Evolutionary conservation across 2,329 filamentous ascomycete genomes (phyloP), one percentile per base, ranked within the genome.

Genomic region (Pyrenophora seminiperda): DNA sequence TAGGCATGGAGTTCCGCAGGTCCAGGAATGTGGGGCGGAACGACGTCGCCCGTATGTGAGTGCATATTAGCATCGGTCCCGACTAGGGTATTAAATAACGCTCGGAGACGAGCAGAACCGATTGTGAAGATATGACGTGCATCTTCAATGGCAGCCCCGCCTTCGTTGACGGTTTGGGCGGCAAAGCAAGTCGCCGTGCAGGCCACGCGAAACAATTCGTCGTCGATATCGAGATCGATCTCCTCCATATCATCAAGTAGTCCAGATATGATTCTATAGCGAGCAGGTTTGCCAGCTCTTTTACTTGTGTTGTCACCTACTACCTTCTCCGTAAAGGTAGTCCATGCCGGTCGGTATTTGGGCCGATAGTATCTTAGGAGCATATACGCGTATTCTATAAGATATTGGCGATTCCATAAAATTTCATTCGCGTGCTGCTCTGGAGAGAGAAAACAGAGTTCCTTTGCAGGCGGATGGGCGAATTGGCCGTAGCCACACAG

Each of bases 1-100:
- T 89, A 88, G 2, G 76, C 74, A 59, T 88, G 83, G 1, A 84
- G 64, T 30, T 79, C 70, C 15, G 71, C 71, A 5, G 80, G 78
- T 7, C 69, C 68, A 9, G 85, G 73, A 10, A 75, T 67, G 30
- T 76, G 71, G 6, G 79, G 70, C 2, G 81, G 67, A 6, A 68
- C 39, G 7, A 19, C 15, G 33, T 41, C 18, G 9, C 19, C 17
- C 3, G 24, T 20, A 22, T 13, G 32, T 44, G 47, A 32, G 6
- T 61, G 46, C 15, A 47, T 45, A 7, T 65, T 59, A 22, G 47
- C 32, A 27, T 58, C 54, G 13, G 58, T 54, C 37, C 57, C 59
- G 14, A 68, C 57, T 7, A 72, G 43, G 20, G 33, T 50, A 33
- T 62, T 61, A 52, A 72, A 72, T 3, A 65, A 42, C 3, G 48